Conservation (phyloP, 495 filamentous ascomycete species). For the Aspergillus cavernicola region DNA sequence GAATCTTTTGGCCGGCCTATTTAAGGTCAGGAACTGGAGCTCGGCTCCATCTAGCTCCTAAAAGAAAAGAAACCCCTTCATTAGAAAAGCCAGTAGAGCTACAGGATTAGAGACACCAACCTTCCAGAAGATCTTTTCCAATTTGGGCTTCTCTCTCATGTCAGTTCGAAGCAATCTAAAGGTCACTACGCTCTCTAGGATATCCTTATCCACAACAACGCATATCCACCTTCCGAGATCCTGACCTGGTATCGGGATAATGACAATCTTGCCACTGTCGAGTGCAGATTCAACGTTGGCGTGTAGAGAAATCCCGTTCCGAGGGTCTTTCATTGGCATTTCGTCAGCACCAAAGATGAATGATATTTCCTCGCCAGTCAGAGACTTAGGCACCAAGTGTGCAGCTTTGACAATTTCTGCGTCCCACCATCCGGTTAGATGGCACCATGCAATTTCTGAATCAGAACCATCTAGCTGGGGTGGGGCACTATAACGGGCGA, state of each 20-base stretch:
- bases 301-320: constrained; percentile 1
- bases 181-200: too few species aligned
- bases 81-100: too few species aligned
- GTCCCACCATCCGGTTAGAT: neutral
- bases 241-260: neutral
- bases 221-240: neutral
- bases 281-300: neutral
- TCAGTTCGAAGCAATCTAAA: too few species aligned
- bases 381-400: constrained; percentile 17
- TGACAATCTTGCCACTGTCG: neutral
- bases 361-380: constrained; percentile 10
- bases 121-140: too few species aligned
- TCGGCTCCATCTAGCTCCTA: neutral
- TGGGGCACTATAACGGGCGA: constrained; percentile 2
- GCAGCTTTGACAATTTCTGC: constrained; percentile 13
- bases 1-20: neutral
- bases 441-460: constrained; percentile 8
- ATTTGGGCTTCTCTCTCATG: too few species aligned
- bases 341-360: constrained; percentile 18
- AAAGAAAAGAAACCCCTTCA: neutral
- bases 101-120: too few species aligned
- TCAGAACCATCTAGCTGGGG: too few species aligned
- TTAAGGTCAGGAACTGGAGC: neutral
- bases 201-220: neutral
- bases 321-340: neutral